phyloP scores from a whole-genome alignment of 106 monocot species.

The Triglochin maritima region DNA sequence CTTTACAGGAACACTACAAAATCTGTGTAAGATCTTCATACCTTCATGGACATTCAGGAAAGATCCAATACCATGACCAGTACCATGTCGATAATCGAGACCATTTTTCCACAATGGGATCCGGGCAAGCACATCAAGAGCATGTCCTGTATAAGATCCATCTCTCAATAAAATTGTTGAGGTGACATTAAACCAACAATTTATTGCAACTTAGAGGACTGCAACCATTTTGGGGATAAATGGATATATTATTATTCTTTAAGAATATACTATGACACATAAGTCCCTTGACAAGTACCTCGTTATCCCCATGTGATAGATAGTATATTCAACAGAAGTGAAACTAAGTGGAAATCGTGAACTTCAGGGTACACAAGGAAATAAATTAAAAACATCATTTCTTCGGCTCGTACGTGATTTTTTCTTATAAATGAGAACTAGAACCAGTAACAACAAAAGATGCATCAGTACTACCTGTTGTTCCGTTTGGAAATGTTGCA shows the following conservation, averaged over 20 bases:
- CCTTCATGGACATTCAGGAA: constrained; percentile 98
- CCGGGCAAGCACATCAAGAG: constrained; percentile 92
- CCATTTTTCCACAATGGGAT: constrained; percentile 84
- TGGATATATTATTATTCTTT: no score
- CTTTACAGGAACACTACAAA: neutral
- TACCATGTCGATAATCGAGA: constrained; percentile 96
- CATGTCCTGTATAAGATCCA: constrained; percentile 40
- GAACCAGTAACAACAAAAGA: neutral
- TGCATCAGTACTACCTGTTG: constrained; percentile 41
- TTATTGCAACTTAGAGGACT: no score
- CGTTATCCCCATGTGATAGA: no score
- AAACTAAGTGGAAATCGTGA: no score
- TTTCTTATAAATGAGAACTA: no score
- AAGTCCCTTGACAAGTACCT: no score
- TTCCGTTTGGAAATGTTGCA: constrained; percentile 89
- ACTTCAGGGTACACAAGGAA: no score
- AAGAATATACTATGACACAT: no score
- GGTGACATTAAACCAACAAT: neutral
- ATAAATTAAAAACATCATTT: no score
- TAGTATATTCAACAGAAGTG: no score
- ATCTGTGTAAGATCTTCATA: constrained; percentile 4
- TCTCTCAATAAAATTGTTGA: neutral
- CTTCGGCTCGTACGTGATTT: no score
- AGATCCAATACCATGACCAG: constrained; percentile 95
- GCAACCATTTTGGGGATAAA: no score